Conservation (phyloP, 148 eudicot species). For the Rhododendron henanense region DNA sequence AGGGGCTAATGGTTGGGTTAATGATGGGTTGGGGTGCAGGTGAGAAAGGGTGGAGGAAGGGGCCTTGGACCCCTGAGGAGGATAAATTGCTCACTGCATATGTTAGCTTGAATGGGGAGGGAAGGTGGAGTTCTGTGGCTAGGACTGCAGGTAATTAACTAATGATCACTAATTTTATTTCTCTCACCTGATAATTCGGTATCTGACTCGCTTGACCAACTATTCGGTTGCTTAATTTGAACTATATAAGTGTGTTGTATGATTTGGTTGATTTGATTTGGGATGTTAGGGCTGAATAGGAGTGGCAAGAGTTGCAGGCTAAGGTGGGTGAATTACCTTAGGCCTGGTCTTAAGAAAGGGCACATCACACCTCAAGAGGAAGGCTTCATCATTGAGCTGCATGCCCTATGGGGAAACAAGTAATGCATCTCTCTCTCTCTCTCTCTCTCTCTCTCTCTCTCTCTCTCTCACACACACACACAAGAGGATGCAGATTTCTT, state of each 20-base stretch:
- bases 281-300: slow-evolving; percentile 48
- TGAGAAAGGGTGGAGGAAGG: slow-evolving; percentile 50
- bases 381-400: slow-evolving; percentile 64
- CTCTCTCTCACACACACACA: background rate
- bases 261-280: background rate
- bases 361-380: slow-evolving; percentile 68
- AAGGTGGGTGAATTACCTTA: slow-evolving; percentile 72
- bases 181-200: background rate
- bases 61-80: slow-evolving; percentile 68
- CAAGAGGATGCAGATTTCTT: background rate
- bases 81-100: slow-evolving; percentile 41
- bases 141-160: slow-evolving; percentile 36
- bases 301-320: slow-evolving; percentile 69
- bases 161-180: too few species aligned
- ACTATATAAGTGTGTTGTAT: background rate
- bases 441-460: background rate
- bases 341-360: slow-evolving; percentile 64
- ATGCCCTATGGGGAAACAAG: slow-evolving; percentile 78
- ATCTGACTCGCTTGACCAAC: background rate
- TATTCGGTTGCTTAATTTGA: background rate
- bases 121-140: slow-evolving; percentile 53
- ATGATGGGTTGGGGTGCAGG: slow-evolving; percentile 37
- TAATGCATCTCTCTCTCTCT: too few species aligned
- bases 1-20: slow-evolving; percentile 18
- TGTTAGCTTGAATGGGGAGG: slow-evolving; percentile 45